Evolutionary conservation across 2,329 filamentous ascomycete species (phyloP).

Genomic region (Epichloe bromicola): DNA sequence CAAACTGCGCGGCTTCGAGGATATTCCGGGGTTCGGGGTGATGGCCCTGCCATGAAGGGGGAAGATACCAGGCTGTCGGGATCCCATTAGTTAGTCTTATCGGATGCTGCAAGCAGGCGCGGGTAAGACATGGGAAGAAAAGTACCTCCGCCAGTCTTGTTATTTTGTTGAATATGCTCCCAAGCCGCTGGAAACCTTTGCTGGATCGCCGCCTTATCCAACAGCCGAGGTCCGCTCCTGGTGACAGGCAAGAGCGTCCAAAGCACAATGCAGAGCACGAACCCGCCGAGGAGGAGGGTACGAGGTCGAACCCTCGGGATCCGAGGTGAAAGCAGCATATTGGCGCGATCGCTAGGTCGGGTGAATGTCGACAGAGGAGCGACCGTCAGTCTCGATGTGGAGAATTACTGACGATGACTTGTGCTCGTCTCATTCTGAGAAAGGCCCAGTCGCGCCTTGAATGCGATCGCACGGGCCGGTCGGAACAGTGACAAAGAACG

Average conservation of each 20-base stretch:
- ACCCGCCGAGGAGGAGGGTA: not conserved
- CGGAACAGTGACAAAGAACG: not conserved
- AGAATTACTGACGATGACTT: not conserved
- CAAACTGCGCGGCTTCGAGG: slow-evolving; percentile 11
- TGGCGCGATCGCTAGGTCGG: not conserved
- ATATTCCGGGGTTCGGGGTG: slow-evolving; percentile 9
- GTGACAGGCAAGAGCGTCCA: slow-evolving; percentile 2
- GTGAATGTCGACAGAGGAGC: not conserved
- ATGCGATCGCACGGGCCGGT: not conserved
- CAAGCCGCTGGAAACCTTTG: slow-evolving; percentile 9
- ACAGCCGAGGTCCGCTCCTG: not conserved
- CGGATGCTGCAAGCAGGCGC: not conserved
- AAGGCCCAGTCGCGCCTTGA: not conserved
- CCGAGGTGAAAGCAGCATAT: slow-evolving; percentile 6
- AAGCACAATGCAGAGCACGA: slow-evolving; percentile 5
- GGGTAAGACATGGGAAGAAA: not conserved
- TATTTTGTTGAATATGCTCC: slow-evolving; percentile 9
- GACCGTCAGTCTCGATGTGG: not conserved
- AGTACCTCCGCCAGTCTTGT: slow-evolving; percentile 11
- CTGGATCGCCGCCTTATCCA: not conserved
- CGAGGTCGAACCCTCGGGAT: slow-evolving; percentile 5
- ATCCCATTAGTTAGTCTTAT: not conserved
- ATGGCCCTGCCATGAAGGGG: slow-evolving; percentile 9
- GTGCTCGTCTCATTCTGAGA: not conserved
- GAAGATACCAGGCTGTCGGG: slow-evolving; percentile 12